A percentile compares a stretch with the other conserved stretches of the same genome.
Evolutionary conservation across 1,284 basidiomycete species (phyloP).

Genomic region (Pulveroboletus sp.): DNA sequence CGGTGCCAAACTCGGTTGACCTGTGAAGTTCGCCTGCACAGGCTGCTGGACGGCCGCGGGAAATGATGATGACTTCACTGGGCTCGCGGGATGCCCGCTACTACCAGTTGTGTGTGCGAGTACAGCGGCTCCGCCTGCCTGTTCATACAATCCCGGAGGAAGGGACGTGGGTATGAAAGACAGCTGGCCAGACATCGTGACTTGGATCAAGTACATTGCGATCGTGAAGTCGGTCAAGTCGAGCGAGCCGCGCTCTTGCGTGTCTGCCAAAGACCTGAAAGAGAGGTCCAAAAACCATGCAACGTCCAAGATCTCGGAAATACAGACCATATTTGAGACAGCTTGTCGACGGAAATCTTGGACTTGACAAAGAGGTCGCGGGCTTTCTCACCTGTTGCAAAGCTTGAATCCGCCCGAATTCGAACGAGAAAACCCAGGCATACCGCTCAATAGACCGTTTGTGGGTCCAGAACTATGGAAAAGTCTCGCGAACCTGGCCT

Average conservation of each 20-base stretch:
- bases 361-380: constrained; percentile 93
- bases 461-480: constrained; percentile 73
- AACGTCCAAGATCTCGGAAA: neutral
- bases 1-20: constrained; percentile 36
- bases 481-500: constrained; percentile 76
- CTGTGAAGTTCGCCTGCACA: constrained; percentile 63
- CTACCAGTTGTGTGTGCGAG: constrained; percentile 57
- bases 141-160: constrained; percentile 90
- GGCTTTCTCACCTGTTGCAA: constrained; percentile 73
- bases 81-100: constrained; percentile 55
- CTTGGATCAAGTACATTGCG: constrained; percentile 96
- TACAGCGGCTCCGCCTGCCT: constrained; percentile 57
- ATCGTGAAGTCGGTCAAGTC: constrained; percentile 93
- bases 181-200: constrained; percentile 80
- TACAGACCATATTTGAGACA: constrained; percentile 90
- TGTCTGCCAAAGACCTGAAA: constrained; percentile 88
- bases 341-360: constrained; percentile 83
- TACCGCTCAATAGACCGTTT: constrained; percentile 76
- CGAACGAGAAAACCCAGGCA: constrained; percentile 17
- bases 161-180: constrained; percentile 73
- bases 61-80: constrained; percentile 34
- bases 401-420: constrained; percentile 10
- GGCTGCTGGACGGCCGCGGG: constrained; percentile 30
- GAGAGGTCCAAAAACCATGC: constrained; percentile 5
- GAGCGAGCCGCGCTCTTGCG: constrained; percentile 85